A percentile compares a stretch with the other conserved stretches of the same genome.
phyloP scores from a whole-genome alignment of 2,329 filamentous ascomycete species.

The Stachybotrys elegans region DNA sequence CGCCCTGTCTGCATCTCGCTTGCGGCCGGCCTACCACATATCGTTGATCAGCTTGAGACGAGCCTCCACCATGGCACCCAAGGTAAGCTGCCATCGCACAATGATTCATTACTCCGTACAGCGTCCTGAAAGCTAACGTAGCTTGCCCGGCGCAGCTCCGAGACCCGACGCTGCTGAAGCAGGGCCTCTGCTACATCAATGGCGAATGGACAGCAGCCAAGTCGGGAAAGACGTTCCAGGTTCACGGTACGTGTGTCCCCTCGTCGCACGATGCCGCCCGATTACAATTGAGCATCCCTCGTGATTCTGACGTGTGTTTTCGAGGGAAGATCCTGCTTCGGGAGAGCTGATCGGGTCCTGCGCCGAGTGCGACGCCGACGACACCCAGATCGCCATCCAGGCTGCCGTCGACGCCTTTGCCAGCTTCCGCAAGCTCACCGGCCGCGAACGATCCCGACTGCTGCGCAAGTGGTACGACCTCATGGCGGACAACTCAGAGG shows the following conservation, averaged over 20 bases:
- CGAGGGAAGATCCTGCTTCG: conserved; percentile 67
- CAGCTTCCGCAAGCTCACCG: conserved; percentile 65
- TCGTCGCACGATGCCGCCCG: neutral
- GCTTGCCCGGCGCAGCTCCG: conserved; percentile 50
- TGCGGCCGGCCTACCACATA: conserved; percentile 24
- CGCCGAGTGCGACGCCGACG: conserved; percentile 75
- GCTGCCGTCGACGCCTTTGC: conserved; percentile 76
- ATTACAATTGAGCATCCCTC: neutral
- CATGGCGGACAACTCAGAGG: conserved; percentile 71
- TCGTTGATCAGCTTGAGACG: conserved; percentile 25
- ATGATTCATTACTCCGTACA: too few species aligned
- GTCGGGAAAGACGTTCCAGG: conserved; percentile 88
- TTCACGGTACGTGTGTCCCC: conserved; percentile 52
- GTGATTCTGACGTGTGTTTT: conserved; percentile 5
- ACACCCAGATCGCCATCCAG: conserved; percentile 75
- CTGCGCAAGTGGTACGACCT: conserved; percentile 79
- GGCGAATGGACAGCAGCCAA: conserved; percentile 84
- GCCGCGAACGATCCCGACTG: conserved; percentile 68
- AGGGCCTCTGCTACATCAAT: conserved; percentile 78
- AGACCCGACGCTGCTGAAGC: conserved; percentile 78
- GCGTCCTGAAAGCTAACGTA: neutral
- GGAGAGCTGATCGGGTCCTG: conserved; percentile 75
- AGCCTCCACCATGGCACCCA: conserved; percentile 44
- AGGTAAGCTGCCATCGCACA: conserved; percentile 24
- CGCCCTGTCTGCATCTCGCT: conserved; percentile 18